Base-by-base conservation (phyloP, 257 asterid genomes). In the Henckelia pumila region DNA sequence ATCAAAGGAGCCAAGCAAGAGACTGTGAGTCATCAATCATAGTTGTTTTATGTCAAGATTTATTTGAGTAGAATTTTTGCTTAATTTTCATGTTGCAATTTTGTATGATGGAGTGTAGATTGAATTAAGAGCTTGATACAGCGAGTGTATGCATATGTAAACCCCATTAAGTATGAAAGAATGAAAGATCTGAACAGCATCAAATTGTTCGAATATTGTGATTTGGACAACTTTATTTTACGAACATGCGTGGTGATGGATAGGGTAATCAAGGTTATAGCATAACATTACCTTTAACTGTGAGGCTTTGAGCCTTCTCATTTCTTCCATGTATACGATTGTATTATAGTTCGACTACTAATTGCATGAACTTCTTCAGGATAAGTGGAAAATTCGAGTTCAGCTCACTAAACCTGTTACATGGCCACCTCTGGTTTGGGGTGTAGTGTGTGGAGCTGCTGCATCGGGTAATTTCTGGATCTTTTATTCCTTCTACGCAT, bases 371-470 rank as follows among this genome's bases (percentile, higher is more conserved):
- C 30, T 63, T 64, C 33, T 59, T 37, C 79, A 92, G 98, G 81
- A 92, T 75, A 92, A 66, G 77, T 92, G 96, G 98, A 92, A 89
- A 78, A 92, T 92, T 52, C 87, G 95, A 62, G 86, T 89, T 78
- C 98, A 92, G 74, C 95, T 92, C 63, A 92, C 83, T 23, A 92
- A 92, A 75, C 96, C 97, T 21, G 95, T 92, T 66, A 92, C 98
- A 55, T 89, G 98, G 98, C 98, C 98, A 69, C 98, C 97, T 21
- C 97, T 92, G 72, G 55, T 92, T 56, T 92, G 98, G 96, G 98
- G 98, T 24, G 92, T 92, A 72, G 98, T 92, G 71, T 92, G 98
- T 74, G 98, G 98, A 58, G 97, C 98, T 77, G 97, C 98, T 55
- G 97, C 98, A 25, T 92, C 98, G 4, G 98, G 98, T 92, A 83